Conservation (phyloP, 148 eudicot genomes). For the Heliosperma pusillum region DNA sequence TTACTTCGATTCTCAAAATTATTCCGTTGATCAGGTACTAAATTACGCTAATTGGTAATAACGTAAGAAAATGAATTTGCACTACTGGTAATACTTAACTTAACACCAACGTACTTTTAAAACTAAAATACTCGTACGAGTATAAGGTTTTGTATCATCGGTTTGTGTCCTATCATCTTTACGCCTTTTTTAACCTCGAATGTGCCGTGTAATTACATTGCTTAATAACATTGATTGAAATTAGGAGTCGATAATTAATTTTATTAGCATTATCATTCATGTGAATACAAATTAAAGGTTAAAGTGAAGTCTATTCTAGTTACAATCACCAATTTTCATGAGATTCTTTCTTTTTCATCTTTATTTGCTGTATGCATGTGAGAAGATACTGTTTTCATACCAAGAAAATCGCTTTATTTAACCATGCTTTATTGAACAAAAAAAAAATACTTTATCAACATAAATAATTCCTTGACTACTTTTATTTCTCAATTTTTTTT, state of each 20-base stretch:
- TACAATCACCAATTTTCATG: slow-evolving; percentile 14
- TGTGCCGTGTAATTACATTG: no score
- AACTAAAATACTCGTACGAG: no score
- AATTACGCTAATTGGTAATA: background rate
- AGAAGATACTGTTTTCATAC: slow-evolving; percentile 30
- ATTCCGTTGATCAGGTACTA: slow-evolving; percentile 61
- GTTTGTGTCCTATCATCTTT: no score
- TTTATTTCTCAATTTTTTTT: background rate
- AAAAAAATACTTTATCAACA: background rate
- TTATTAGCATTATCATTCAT: background rate
- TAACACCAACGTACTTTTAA: no score
- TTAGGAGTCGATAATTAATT: slow-evolving; percentile 13
- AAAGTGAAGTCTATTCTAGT: slow-evolving; percentile 27
- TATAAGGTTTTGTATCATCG: no score
- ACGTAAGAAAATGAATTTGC: no score
- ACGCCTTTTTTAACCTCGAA: background rate
- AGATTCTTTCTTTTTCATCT: slow-evolving; percentile 31
- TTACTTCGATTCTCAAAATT: slow-evolving; percentile 39
- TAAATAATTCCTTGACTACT: background rate
- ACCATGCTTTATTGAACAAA: background rate
- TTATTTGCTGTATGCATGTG: slow-evolving; percentile 31
- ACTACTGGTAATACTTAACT: no score
- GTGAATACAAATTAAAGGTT: slow-evolving; percentile 13
- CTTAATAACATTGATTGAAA: slow-evolving; percentile 15
- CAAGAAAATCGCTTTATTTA: slow-evolving; percentile 24